phyloP scores from a whole-genome alignment of 768 basidiomycete genomes.

The Hypholoma sublateritium region DNA sequence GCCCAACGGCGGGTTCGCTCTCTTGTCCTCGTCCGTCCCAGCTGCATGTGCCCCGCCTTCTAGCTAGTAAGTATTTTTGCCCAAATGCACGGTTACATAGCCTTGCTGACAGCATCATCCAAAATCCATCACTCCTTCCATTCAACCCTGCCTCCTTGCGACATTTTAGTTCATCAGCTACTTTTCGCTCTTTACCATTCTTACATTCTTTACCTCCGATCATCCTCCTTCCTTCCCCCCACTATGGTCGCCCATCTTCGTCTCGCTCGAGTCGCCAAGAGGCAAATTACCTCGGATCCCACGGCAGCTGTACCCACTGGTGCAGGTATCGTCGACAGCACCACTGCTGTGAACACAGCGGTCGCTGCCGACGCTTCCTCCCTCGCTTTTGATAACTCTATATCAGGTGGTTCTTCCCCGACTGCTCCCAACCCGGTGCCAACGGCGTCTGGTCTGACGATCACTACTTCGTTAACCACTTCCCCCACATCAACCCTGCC shows the following conservation, averaged over 20 bases:
- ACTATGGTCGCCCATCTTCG: conserved; percentile 23
- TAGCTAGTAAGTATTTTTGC: conserved; percentile 1
- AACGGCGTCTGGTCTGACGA: neutral
- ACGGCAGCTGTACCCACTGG: conserved; percentile 12
- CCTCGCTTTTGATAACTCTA: conserved; percentile 18
- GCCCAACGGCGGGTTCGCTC: neutral
- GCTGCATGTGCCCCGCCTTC: neutral
- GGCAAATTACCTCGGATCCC: conserved; percentile 15
- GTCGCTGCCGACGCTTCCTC: conserved; percentile 13
- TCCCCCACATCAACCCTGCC: conserved; percentile 7
- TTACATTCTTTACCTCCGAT: conserved; percentile 7
- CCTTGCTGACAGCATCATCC: conserved; percentile 2
- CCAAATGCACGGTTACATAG: neutral
- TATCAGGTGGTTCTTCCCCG: conserved; percentile 3
- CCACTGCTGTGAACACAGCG: conserved; percentile 7
- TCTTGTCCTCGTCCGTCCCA: neutral
- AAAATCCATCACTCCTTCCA: conserved; percentile 5
- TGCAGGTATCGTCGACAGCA: conserved; percentile 16
- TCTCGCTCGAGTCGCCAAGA: conserved; percentile 12
- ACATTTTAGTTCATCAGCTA: conserved; percentile 16
- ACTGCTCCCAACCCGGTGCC: conserved; percentile 13
- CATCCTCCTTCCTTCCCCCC: conserved; percentile 7
- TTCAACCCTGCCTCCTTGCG: conserved; percentile 11
- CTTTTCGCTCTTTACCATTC: conserved; percentile 23
- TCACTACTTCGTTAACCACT: conserved; percentile 10